Conservation (phyloP, 345 rosid genomes). For the Gossypium rotundifolium region DNA sequence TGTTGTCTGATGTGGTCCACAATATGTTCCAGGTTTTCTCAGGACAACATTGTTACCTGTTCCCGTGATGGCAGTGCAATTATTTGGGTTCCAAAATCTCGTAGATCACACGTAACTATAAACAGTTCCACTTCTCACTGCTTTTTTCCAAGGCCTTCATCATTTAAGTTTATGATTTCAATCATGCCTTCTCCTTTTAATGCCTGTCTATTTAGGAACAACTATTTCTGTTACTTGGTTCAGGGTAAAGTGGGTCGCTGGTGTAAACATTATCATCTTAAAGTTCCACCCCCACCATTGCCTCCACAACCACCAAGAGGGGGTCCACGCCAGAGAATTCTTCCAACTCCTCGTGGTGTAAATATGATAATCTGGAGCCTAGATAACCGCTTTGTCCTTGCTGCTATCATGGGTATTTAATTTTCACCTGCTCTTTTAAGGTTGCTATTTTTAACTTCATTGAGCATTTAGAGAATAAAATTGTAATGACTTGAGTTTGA, state of each 20-base stretch:
- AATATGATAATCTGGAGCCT: conserved; percentile 98
- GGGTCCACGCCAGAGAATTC: conserved; percentile 95
- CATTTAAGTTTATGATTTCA: conserved; percentile 2
- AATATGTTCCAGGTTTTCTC: conserved; percentile 64
- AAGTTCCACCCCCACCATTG: conserved; percentile 98
- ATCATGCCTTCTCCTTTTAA: not conserved
- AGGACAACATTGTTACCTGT: conserved; percentile 93
- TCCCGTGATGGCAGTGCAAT: conserved; percentile 99
- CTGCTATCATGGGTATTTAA: conserved; percentile 91
- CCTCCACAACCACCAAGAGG: conserved; percentile 94
- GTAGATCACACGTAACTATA: conserved; percentile 75
- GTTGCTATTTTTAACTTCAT: not conserved
- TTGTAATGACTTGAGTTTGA: not conserved
- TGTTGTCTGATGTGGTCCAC: conserved; percentile 5
- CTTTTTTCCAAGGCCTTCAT: not conserved
- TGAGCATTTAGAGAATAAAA: not conserved
- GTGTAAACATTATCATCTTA: conserved; percentile 86
- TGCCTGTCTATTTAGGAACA: not conserved
- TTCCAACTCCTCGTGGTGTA: conserved; percentile 99
- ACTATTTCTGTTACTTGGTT: conserved; percentile 17
- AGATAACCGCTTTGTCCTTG: conserved; percentile 98
- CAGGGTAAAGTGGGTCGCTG: conserved; percentile 89
- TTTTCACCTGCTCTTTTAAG: not conserved
- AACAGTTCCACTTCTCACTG: not conserved
- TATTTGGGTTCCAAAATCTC: conserved; percentile 91